Percentiles rank a stretch among this genome's conserved stretches.
Evolutionary conservation across 2,329 filamentous ascomycete genomes (phyloP).

Genomic region (Beauveria australis): DNA sequence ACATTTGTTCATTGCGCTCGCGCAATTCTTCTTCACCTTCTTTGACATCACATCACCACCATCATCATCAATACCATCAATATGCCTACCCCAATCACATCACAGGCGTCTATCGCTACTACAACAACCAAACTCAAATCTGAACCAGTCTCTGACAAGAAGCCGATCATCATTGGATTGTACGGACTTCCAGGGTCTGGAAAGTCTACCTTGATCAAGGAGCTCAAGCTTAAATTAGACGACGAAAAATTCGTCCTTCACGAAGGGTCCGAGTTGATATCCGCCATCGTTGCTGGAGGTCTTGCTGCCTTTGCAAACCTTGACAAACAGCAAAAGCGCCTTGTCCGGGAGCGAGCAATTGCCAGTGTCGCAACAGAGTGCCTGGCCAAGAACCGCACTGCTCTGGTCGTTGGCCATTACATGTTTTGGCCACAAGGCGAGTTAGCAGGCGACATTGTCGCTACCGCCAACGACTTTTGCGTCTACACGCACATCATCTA

Average conservation of each 20-base stretch:
- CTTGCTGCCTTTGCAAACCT: constrained; percentile 38
- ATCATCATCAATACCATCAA: not conserved
- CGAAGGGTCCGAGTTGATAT: constrained; percentile 45
- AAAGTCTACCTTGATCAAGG: constrained; percentile 37
- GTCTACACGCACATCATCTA: constrained; percentile 53
- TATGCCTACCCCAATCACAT: not conserved
- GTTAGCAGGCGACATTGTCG: constrained; percentile 23
- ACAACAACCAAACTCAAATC: not conserved
- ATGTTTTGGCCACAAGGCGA: constrained; percentile 42
- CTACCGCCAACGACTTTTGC: constrained; percentile 35
- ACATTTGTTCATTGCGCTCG: not conserved
- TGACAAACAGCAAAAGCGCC: constrained; percentile 25
- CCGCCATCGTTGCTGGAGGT: constrained; percentile 33
- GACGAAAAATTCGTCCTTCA: constrained; percentile 34
- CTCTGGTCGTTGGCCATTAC: constrained; percentile 46
- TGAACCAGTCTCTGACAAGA: constrained; percentile 13
- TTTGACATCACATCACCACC: not conserved
- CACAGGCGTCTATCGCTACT: not conserved
- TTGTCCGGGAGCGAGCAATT: constrained; percentile 38
- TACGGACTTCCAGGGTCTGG: constrained; percentile 49
- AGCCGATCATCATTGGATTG: constrained; percentile 39
- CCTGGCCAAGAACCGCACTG: constrained; percentile 23
- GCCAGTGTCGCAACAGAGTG: constrained; percentile 31
- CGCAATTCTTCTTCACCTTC: not conserved
- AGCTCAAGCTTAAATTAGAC: constrained; percentile 29